A percentile compares a stretch with the other conserved stretches of the same genome.
These are phyloP conservation scores for Fusarium continuum DNA, from an alignment of 2,329 filamentous ascomycete genomes.

Conservation along the genomic window DNA sequence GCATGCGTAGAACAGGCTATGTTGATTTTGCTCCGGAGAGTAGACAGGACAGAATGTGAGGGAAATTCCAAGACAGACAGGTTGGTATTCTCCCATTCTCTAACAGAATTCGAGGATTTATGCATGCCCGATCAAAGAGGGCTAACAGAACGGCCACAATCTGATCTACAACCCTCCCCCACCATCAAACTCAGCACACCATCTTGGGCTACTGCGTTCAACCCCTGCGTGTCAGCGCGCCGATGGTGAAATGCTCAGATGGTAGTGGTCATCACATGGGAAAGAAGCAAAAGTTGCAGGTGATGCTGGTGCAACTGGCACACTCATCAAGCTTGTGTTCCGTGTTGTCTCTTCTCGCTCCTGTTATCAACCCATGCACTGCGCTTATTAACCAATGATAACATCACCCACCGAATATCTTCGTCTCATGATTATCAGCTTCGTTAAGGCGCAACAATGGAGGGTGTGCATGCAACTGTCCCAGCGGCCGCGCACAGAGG, in stretches of 20 bases:
- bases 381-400: conserved; percentile 8
- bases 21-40: neutral
- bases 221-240: conserved; percentile 17
- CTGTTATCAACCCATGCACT: conserved; percentile 1
- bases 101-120: neutral
- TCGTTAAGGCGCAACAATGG: conserved; percentile 16
- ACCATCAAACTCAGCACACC: conserved; percentile 19
- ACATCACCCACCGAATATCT: neutral
- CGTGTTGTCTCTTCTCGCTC: conserved; percentile 21
- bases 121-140: neutral
- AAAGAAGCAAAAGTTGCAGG: conserved; percentile 22
- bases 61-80: neutral
- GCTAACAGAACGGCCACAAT: conserved; percentile 26
- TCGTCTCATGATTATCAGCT: conserved; percentile 6
- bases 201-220: neutral
- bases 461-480: neutral
- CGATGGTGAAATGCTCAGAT: conserved; percentile 33
- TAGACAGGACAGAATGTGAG: neutral
- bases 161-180: conserved; percentile 31
- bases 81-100: neutral
- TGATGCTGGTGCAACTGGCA: conserved; percentile 18
- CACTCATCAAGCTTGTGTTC: neutral
- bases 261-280: conserved; percentile 33
- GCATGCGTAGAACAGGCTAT: too few species aligned
- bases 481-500: conserved; percentile 4